phyloP scores from a whole-genome alignment of 306 rosid genomes.

The Spatholobus suberectus region DNA sequence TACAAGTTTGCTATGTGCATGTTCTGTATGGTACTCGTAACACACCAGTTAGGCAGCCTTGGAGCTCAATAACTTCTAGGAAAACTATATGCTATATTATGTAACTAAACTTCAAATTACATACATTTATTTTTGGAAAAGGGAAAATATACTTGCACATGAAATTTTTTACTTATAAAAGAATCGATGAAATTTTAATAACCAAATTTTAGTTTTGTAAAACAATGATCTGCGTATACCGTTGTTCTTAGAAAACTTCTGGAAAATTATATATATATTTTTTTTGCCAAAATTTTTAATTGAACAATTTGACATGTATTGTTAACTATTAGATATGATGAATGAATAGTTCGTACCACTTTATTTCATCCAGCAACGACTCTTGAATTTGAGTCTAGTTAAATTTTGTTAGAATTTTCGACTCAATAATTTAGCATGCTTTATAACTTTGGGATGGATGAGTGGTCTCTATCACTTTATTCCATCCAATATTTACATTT shows the following conservation, averaged over 20 bases:
- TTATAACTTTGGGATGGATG: neutral
- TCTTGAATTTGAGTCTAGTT: neutral
- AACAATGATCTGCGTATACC: neutral
- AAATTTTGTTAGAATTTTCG: neutral
- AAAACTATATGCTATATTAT: neutral
- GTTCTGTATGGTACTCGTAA: neutral
- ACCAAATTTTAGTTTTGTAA: neutral
- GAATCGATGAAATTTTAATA: neutral
- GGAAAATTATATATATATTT: neutral
- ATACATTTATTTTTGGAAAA: too few species aligned
- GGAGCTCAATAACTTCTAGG: neutral
- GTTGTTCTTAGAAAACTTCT: neutral
- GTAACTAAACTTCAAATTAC: too few species aligned
- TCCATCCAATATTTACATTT: neutral
- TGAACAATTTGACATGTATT: neutral
- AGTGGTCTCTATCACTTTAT: constrained; percentile 5
- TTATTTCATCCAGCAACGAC: neutral
- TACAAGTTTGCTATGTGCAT: neutral
- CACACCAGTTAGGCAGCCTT: neutral
- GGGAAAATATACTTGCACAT: too few species aligned
- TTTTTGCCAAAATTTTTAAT: neutral
- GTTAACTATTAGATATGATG: neutral
- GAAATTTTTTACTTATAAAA: neutral
- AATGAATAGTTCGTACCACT: neutral
- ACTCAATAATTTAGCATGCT: neutral